Percentiles rank a stretch among this genome's conserved stretches.
Evolutionary conservation across 164 flowering plant species (phyloP).

Genomic region (Brasenia schreberi): DNA sequence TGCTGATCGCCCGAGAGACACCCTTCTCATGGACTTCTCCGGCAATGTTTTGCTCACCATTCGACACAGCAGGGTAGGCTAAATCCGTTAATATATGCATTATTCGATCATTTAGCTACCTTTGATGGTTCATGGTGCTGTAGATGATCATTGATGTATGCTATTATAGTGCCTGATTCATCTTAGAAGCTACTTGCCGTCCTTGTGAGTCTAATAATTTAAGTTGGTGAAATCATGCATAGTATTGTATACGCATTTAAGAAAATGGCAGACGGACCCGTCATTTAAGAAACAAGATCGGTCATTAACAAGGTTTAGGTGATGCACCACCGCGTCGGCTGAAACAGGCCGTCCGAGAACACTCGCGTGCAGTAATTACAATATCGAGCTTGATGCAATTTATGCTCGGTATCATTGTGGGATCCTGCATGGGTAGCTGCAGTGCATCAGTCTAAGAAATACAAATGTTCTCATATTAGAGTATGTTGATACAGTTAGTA

Average conservation of each 20-base stretch:
- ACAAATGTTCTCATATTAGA: too few relatives aligned
- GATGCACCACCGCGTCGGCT: too few relatives aligned
- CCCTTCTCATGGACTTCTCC: slow-evolving; percentile 12
- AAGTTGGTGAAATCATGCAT: background rate
- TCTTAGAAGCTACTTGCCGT: too few relatives aligned
- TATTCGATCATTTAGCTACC: background rate
- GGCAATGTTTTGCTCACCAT: slow-evolving; percentile 14
- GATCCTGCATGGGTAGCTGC: background rate
- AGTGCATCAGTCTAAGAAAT: too few relatives aligned
- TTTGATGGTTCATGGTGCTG: background rate
- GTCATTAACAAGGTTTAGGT: too few relatives aligned
- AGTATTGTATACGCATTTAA: background rate
- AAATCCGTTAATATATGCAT: background rate
- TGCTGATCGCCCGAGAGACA: slow-evolving; percentile 5
- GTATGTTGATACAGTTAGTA: too few relatives aligned
- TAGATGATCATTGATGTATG: background rate
- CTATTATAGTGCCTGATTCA: background rate
- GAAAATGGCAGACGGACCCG: too few relatives aligned
- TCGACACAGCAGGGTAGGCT: slow-evolving; percentile 3
- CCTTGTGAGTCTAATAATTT: background rate
- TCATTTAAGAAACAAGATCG: too few relatives aligned
- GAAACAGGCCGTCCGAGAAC: too few relatives aligned
- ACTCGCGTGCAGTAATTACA: background rate
- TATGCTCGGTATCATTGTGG: background rate
- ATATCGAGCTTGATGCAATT: background rate